phyloP scores from a whole-genome alignment of 257 asterid species.

The Solanum microdontum region DNA sequence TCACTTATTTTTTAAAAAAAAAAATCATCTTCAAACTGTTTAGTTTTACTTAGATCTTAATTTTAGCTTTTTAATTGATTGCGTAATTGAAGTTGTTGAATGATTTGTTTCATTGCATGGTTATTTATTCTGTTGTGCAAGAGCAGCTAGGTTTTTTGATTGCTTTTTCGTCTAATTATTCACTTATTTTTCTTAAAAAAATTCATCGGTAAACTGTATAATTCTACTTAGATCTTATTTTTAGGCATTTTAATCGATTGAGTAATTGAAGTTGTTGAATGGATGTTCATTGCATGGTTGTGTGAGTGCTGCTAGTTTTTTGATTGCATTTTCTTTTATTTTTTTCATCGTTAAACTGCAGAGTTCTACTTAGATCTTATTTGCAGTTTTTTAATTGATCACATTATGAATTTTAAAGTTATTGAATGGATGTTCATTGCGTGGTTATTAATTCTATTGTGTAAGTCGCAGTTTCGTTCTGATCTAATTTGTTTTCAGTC shows the following conservation, averaged over 20 bases:
- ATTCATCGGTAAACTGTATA: neutral
- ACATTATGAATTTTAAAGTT: neutral
- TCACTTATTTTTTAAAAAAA: rapidly evolving
- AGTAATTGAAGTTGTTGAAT: neutral
- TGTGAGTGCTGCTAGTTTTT: neutral
- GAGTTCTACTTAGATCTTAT: neutral
- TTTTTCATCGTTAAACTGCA: neutral
- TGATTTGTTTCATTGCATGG: neutral
- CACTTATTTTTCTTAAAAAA: neutral
- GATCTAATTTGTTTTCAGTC: neutral
- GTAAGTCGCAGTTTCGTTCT: neutral
- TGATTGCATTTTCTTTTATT: neutral
- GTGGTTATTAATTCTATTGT: neutral
- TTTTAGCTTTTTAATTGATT: neutral
- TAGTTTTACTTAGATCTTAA: neutral
- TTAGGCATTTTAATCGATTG: neutral
- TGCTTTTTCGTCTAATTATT: neutral
- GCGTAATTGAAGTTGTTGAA: neutral
- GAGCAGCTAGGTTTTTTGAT: neutral
- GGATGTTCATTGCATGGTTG: neutral
- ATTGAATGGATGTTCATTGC: neutral
- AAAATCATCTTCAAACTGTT: neutral
- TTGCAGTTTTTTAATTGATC: neutral
- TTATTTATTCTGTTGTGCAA: neutral
- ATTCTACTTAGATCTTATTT: neutral